Evolutionary conservation across 768 basidiomycete species (phyloP).

Genomic region (Lyophyllum shimeji): DNA sequence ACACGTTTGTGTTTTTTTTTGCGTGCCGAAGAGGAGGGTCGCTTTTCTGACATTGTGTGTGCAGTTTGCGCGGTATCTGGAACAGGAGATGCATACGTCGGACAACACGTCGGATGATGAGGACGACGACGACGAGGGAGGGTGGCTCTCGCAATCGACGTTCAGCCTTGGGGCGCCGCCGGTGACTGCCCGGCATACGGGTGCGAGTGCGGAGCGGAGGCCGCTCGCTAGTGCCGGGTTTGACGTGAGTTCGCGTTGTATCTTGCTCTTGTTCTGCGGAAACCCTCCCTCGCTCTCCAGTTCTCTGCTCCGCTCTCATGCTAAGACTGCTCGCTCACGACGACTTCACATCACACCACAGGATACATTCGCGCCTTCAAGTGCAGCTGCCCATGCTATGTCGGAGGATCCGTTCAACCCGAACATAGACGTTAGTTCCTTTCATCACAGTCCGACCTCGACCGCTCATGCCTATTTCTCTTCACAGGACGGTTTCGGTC

Average conservation of each 20-base stretch:
- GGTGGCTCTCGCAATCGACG: constrained; percentile 80
- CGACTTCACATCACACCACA: constrained; percentile 17
- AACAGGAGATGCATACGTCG: constrained; percentile 66
- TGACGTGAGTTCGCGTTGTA: constrained; percentile 44
- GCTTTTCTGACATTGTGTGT: not conserved
- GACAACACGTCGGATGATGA: constrained; percentile 57
- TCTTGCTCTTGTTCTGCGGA: not conserved
- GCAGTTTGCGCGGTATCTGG: constrained; percentile 80
- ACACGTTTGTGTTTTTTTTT: constrained; percentile 34
- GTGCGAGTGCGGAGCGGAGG: constrained; percentile 38
- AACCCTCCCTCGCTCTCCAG: not conserved
- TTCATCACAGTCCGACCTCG: not conserved
- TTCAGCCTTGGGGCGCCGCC: constrained; percentile 57
- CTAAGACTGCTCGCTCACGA: not conserved
- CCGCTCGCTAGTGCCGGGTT: constrained; percentile 38
- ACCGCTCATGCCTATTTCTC: not conserved
- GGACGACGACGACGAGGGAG: constrained; percentile 77
- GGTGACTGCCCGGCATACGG: constrained; percentile 44
- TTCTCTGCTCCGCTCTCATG: not conserved
- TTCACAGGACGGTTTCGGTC: constrained; percentile 68
- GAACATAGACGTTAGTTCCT: constrained; percentile 49
- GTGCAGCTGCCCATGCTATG: constrained; percentile 32
- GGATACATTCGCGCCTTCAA: constrained; percentile 52
- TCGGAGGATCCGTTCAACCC: constrained; percentile 51
- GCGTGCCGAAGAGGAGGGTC: not conserved